Conservation (phyloP, 345 rosid species). For the Lumnitzera littorea region DNA sequence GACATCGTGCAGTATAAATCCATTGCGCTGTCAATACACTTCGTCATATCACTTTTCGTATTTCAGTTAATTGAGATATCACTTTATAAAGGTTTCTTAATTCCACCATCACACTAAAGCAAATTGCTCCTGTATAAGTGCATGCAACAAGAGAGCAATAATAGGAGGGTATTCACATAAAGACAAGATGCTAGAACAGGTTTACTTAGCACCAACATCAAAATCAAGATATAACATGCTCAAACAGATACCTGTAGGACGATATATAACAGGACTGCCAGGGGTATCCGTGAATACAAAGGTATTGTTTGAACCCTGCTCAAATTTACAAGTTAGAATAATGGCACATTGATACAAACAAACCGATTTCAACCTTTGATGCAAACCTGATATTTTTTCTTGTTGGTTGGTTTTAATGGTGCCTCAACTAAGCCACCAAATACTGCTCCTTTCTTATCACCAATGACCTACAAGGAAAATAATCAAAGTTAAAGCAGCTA, state of each 20-base stretch:
- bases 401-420: constrained; percentile 70
- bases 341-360: not conserved
- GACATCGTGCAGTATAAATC: too few species aligned
- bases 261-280: constrained; percentile 59
- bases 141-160: too few species aligned
- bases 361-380: constrained; percentile 11
- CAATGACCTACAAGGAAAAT: constrained; percentile 59
- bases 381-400: constrained; percentile 70
- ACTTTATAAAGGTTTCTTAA: too few species aligned
- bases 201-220: not conserved
- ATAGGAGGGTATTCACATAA: not conserved
- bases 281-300: constrained; percentile 80
- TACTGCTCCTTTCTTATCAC: constrained; percentile 84
- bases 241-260: constrained; percentile 63
- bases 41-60: too few species aligned
- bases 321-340: constrained; percentile 14
- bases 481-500: not conserved
- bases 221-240: too few species aligned
- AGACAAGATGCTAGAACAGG: not conserved
- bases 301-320: constrained; percentile 81
- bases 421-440: constrained; percentile 97
- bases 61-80: too few species aligned
- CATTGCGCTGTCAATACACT: too few species aligned
- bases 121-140: too few species aligned
- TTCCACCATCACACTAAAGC: too few species aligned